Evolutionary conservation across 345 rosid genomes (phyloP).

Genomic region (Noccaea caerulescens): DNA sequence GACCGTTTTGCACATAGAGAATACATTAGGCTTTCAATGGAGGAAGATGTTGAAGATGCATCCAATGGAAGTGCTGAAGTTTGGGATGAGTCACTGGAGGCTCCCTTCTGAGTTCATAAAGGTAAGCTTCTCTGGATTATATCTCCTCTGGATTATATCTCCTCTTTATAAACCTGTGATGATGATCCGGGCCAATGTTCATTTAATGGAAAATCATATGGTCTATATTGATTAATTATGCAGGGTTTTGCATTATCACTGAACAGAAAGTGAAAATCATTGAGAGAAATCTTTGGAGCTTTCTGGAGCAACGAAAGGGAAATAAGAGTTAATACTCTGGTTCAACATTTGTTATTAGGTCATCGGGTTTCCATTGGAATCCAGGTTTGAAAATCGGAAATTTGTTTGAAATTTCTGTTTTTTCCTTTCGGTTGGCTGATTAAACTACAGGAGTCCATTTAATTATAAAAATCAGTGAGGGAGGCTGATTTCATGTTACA

Average conservation of each 20-base stretch:
- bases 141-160: conserved; percentile 18
- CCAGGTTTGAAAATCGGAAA: conserved; percentile 14
- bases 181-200: conserved; percentile 6
- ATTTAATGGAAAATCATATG: not conserved
- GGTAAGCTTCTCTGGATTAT: conserved; percentile 42
- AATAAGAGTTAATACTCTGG: conserved; percentile 7
- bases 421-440: conserved; percentile 24
- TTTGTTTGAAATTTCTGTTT: conserved; percentile 18
- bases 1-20: conserved; percentile 98
- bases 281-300: conserved; percentile 24
- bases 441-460: conserved; percentile 14
- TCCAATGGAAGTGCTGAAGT: conserved; percentile 98
- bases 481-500: conserved; percentile 27
- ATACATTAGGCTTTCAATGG: conserved; percentile 96
- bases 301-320: conserved; percentile 2
- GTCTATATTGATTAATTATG: conserved; percentile 25
- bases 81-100: conserved; percentile 98
- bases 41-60: conserved; percentile 97
- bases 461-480: not conserved
- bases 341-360: conserved; percentile 34
- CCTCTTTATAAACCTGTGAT: not conserved
- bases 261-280: conserved; percentile 18
- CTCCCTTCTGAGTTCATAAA: conserved; percentile 71
- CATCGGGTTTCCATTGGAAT: conserved; percentile 7
- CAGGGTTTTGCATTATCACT: conserved; percentile 21